Conservation (phyloP, 2,329 filamentous ascomycete genomes). For the Aspergillus nomiae region DNA sequence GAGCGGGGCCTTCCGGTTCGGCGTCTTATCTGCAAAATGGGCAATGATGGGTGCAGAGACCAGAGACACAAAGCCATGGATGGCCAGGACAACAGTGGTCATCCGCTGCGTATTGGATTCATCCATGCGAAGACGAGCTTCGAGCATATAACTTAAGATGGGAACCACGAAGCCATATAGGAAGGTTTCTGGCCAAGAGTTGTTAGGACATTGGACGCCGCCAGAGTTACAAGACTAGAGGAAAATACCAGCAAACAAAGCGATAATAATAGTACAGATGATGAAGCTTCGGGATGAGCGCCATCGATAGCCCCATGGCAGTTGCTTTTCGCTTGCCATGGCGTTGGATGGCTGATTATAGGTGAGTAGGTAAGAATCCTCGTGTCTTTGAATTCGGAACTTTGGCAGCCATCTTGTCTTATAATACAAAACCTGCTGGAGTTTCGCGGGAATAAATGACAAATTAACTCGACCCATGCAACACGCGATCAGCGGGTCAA, state of each 20-base stretch:
- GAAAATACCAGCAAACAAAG: constrained; percentile 17
- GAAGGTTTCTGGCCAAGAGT: constrained; percentile 26
- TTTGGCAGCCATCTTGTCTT: background rate
- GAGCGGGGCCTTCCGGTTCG: constrained; percentile 26
- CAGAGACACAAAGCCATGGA: constrained; percentile 29
- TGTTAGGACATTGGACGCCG: background rate
- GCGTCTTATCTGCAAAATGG: constrained; percentile 30
- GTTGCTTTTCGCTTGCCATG: background rate
- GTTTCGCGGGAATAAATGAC: background rate
- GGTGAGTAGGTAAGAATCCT: background rate
- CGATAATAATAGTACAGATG: constrained; percentile 13
- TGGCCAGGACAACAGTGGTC: constrained; percentile 26
- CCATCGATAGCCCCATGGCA: constrained; percentile 15
- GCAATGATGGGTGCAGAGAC: constrained; percentile 28
- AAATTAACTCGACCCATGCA: background rate
- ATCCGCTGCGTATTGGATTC: constrained; percentile 26
- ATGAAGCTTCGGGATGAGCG: constrained; percentile 19
- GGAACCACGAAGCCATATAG: constrained; percentile 38
- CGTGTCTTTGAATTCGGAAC: background rate
- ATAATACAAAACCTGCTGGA: background rate
- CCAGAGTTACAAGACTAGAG: background rate
- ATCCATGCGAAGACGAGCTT: constrained; percentile 27
- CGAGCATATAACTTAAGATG: constrained; percentile 35
- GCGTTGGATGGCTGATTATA: background rate
- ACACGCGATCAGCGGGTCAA: background rate